phyloP scores from a whole-genome alignment of 2,329 filamentous ascomycete species.

The Chaetomiaceae sp. region DNA sequence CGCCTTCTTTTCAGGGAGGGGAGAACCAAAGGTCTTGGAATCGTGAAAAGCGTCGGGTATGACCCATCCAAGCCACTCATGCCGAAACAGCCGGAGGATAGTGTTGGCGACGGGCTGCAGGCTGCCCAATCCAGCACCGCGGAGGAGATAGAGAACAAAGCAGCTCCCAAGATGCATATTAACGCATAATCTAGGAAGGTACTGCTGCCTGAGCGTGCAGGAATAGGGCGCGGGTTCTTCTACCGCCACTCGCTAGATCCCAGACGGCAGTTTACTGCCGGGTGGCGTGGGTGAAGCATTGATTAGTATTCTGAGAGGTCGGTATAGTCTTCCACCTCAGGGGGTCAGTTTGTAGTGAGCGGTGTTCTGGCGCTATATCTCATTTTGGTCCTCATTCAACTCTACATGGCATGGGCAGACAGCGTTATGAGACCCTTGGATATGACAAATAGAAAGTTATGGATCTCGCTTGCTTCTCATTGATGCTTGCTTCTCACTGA shows the following conservation, averaged over 20 bases:
- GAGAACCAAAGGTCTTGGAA: constrained; percentile 88
- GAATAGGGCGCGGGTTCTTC: no score
- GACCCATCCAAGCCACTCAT: constrained; percentile 55
- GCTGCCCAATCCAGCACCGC: not conserved
- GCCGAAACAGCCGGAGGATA: constrained; percentile 16
- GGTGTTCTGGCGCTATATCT: not conserved
- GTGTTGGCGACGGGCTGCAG: not conserved
- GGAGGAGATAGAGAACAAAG: not conserved
- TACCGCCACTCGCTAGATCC: no score
- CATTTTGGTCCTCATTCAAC: not conserved
- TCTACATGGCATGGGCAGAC: not conserved
- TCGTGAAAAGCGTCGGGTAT: constrained; percentile 88
- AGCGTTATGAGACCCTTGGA: not conserved
- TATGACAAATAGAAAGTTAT: not conserved
- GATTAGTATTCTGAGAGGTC: not conserved
- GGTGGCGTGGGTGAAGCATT: no score
- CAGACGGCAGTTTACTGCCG: no score
- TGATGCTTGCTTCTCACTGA: no score
- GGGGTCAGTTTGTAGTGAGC: not conserved
- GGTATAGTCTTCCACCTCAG: not conserved
- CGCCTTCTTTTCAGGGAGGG: constrained; percentile 90
- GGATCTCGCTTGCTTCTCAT: not conserved
- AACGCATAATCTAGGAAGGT: not conserved
- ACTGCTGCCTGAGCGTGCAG: not conserved
- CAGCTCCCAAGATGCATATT: constrained; percentile 1